These are phyloP conservation scores for Fusarium robinianum DNA, from an alignment of 2,329 filamentous ascomycete species.

Conservation along the genomic window DNA sequence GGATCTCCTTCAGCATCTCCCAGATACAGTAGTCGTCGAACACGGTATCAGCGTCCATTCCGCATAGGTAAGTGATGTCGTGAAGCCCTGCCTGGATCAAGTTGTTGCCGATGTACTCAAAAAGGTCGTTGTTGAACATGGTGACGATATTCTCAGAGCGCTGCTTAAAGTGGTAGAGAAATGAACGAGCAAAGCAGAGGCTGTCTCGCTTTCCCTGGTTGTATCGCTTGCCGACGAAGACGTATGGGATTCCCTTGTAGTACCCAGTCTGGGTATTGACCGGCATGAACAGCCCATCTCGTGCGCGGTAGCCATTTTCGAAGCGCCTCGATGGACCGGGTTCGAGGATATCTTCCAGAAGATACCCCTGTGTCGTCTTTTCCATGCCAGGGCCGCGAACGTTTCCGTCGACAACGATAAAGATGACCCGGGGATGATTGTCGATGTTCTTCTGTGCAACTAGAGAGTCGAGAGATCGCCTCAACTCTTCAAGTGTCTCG, in stretches of 20 bases:
- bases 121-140: constrained; percentile 52
- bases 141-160: constrained; percentile 48
- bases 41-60: constrained; percentile 55
- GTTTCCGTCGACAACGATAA: constrained; percentile 55
- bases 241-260: constrained; percentile 52
- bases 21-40: constrained; percentile 51
- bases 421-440: constrained; percentile 48
- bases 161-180: constrained; percentile 53
- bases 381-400: constrained; percentile 52
- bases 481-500: constrained; percentile 50
- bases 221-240: constrained; percentile 54
- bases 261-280: constrained; percentile 49
- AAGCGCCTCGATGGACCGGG: constrained; percentile 42
- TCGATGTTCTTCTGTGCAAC: constrained; percentile 49
- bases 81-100: constrained; percentile 46
- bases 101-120: constrained; percentile 46
- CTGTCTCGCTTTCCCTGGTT: constrained; percentile 57
- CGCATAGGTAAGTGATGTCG: constrained; percentile 49
- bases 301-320: constrained; percentile 50
- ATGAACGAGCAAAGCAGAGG: constrained; percentile 53
- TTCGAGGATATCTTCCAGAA: constrained; percentile 52
- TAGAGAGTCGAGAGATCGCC: constrained; percentile 51
- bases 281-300: constrained; percentile 53
- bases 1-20: constrained; percentile 50
- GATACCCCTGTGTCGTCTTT: constrained; percentile 53